These are phyloP conservation scores for Exophiala sideris DNA, from an alignment of 2,329 filamentous ascomycete genomes.

Conservation along the genomic window DNA sequence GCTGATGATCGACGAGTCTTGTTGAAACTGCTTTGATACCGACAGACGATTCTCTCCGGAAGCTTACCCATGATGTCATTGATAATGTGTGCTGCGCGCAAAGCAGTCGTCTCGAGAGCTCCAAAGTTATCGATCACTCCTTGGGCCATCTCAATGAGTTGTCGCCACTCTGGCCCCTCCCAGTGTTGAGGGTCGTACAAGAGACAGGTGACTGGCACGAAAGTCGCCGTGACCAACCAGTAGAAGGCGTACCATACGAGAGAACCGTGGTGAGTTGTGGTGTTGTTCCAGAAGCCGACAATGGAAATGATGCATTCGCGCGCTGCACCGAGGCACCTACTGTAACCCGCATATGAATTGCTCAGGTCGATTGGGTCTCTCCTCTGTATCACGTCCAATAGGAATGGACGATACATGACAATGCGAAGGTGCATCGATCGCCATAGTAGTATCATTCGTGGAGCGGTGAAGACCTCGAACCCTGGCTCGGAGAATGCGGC, in stretches of 20 bases:
- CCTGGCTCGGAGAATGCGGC: slow-evolving; percentile 9
- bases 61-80: slow-evolving; percentile 1
- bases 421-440: slow-evolving; percentile 29
- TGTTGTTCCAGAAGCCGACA: slow-evolving; percentile 24
- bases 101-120: not conserved
- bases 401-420: slow-evolving; percentile 27
- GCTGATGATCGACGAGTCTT: not conserved
- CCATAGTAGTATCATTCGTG: slow-evolving; percentile 25
- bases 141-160: not conserved
- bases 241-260: slow-evolving; percentile 29
- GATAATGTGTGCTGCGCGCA: not conserved
- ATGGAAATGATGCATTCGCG: slow-evolving; percentile 28
- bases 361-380: slow-evolving; percentile 16
- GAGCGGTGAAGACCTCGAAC: slow-evolving; percentile 19
- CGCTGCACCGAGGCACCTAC: slow-evolving; percentile 22
- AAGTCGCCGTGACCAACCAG: slow-evolving; percentile 28
- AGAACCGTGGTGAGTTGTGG: slow-evolving; percentile 20
- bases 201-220: slow-evolving; percentile 29
- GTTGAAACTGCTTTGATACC: not conserved
- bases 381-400: slow-evolving; percentile 22
- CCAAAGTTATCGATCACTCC: not conserved
- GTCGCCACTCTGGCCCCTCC: not conserved
- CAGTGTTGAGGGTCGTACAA: slow-evolving; percentile 22
- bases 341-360: slow-evolving; percentile 1
- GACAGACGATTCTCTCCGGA: not conserved